A percentile compares a stretch with the other conserved stretches of the same genome.
Evolutionary conservation across 2,329 filamentous ascomycete species (phyloP).

Genomic region (Curvularia sp.): DNA sequence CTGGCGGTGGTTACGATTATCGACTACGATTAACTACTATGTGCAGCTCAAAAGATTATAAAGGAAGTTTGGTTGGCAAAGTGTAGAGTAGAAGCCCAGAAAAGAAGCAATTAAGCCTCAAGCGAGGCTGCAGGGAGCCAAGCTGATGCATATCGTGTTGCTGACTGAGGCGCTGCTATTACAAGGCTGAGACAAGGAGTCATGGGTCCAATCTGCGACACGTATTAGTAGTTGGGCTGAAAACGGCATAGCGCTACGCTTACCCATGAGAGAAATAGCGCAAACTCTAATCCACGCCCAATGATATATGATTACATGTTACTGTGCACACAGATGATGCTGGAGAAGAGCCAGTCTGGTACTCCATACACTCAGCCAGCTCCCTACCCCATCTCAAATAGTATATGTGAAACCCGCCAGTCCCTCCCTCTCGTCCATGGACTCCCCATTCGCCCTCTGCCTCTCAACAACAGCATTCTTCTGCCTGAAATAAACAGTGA

Average conservation of each 20-base stretch:
- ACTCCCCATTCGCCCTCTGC: constrained; percentile 23
- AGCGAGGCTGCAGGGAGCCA: constrained; percentile 7
- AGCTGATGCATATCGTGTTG: constrained; percentile 20
- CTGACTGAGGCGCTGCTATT: constrained; percentile 17
- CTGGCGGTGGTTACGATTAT: constrained; percentile 6
- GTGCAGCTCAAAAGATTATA: not conserved
- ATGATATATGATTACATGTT: not conserved
- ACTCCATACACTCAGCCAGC: not conserved
- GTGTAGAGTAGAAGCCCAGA: not conserved
- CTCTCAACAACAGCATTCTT: constrained; percentile 26
- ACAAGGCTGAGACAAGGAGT: constrained; percentile 13
- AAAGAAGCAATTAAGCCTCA: not conserved
- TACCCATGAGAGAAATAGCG: not conserved
- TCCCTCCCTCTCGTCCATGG: constrained; percentile 26
- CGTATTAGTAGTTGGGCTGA: not conserved
- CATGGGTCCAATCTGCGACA: constrained; percentile 12
- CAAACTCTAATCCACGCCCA: too few relatives aligned
- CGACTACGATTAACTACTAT: constrained; percentile 12
- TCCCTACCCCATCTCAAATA: not conserved
- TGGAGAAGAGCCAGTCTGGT: not conserved
- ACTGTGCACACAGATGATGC: not conserved
- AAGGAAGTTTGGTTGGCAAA: not conserved
- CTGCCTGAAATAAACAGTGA: constrained; percentile 24
- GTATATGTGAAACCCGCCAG: constrained; percentile 33
- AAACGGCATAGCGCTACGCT: constrained; percentile 6